Evolutionary conservation across 2,329 filamentous ascomycete species (phyloP).

Genomic region (Monosporascus sp.): DNA sequence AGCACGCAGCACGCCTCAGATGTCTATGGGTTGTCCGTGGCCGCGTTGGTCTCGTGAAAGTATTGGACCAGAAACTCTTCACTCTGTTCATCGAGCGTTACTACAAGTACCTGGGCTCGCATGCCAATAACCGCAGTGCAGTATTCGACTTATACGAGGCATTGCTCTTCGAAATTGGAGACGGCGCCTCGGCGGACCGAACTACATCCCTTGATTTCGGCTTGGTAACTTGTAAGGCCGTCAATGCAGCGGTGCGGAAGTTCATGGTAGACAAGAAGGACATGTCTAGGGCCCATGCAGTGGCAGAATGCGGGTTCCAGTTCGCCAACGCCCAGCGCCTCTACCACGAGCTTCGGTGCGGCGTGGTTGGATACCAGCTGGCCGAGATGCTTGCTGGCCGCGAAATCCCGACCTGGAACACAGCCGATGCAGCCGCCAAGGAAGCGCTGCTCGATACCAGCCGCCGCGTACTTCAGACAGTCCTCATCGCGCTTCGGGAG

Average conservation of each 20-base stretch:
- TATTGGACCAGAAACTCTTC: slow-evolving; percentile 34
- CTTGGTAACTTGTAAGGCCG: slow-evolving; percentile 32
- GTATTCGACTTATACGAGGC: slow-evolving; percentile 35
- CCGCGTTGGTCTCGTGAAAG: slow-evolving; percentile 21
- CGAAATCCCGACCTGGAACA: slow-evolving; percentile 27
- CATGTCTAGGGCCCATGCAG: slow-evolving; percentile 34
- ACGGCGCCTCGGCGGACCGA: slow-evolving; percentile 24
- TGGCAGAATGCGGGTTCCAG: slow-evolving; percentile 36
- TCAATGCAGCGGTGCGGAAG: slow-evolving; percentile 24
- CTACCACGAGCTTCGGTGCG: slow-evolving; percentile 33
- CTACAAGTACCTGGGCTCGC: slow-evolving; percentile 16
- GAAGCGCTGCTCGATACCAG: slow-evolving; percentile 32
- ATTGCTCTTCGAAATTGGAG: slow-evolving; percentile 33
- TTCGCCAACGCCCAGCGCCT: slow-evolving; percentile 37
- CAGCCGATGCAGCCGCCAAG: slow-evolving; percentile 27
- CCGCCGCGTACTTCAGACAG: slow-evolving; percentile 32
- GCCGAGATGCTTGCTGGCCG: slow-evolving; percentile 39
- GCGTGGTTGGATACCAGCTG: slow-evolving; percentile 40
- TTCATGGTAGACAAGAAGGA: slow-evolving; percentile 32
- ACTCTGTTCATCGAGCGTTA: slow-evolving; percentile 32
- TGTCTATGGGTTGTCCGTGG: slow-evolving; percentile 28
- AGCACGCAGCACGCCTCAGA: slow-evolving; percentile 34
- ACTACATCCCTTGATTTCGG: slow-evolving; percentile 31
- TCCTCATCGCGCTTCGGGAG: slow-evolving; percentile 36
- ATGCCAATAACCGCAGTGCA: slow-evolving; percentile 27